These are phyloP conservation scores for Candida suzukii DNA, from an alignment of 805 yeast species.

Conservation along the genomic window DNA sequence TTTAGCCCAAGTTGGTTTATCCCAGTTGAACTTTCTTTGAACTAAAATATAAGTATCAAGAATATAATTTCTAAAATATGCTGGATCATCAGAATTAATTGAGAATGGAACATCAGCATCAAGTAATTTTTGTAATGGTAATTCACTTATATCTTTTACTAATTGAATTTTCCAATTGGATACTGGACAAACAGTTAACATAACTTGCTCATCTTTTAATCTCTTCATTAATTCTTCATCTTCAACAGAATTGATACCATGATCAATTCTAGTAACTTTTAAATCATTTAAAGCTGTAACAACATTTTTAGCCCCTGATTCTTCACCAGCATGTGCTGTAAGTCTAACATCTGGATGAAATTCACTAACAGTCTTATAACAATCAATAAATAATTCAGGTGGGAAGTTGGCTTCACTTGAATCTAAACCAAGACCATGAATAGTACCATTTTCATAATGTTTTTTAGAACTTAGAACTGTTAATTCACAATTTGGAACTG, in stretches of 20 bases:
- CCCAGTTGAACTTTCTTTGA: conserved; percentile 58
- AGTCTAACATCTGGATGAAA: conserved; percentile 47
- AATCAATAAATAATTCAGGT: conserved; percentile 59
- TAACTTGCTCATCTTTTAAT: conserved; percentile 45
- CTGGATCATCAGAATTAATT: conserved; percentile 73
- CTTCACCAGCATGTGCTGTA: conserved; percentile 89
- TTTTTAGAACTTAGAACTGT: conserved; percentile 48
- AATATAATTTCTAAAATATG: conserved; percentile 78
- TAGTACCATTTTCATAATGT: conserved; percentile 46
- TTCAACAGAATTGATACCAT: conserved; percentile 63
- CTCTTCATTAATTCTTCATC: conserved; percentile 47
- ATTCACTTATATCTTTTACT: conserved; percentile 55
- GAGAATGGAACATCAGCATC: conserved; percentile 64
- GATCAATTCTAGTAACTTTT: conserved; percentile 68
- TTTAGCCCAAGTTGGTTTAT: conserved; percentile 51
- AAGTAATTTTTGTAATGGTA: conserved; percentile 58
- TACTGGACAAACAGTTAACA: conserved; percentile 72
- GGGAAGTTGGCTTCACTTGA: conserved; percentile 76
- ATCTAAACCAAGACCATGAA: conserved; percentile 77
- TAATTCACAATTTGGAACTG: conserved; percentile 48
- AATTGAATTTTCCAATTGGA: conserved; percentile 73
- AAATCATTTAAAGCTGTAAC: conserved; percentile 48
- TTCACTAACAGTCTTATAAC: conserved; percentile 44
- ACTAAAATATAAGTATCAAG: conserved; percentile 67
- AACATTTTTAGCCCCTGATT: conserved; percentile 69